A percentile compares a stretch with the other conserved stretches of the same genome.
phyloP scores from a whole-genome alignment of 768 basidiomycete genomes.

The Tricholoma sp. region DNA sequence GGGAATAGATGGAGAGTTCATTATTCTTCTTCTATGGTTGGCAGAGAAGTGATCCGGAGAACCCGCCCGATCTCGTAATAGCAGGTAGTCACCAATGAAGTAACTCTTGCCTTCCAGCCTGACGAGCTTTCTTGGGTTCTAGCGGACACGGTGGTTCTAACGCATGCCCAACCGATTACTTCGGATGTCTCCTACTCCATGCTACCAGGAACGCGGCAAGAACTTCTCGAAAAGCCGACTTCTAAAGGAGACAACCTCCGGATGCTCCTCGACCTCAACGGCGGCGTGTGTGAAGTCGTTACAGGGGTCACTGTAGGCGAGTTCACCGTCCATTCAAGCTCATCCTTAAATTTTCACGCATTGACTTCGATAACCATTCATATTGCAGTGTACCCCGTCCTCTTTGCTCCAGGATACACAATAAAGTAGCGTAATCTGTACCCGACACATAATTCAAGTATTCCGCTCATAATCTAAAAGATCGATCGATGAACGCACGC shows the following conservation, averaged over 20 bases:
- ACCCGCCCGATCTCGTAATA: constrained; percentile 77
- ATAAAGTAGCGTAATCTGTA: constrained; percentile 43
- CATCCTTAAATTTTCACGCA: neutral
- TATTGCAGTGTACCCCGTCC: constrained; percentile 60
- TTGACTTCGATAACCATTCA: neutral
- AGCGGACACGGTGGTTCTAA: constrained; percentile 97
- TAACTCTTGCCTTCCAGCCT: neutral
- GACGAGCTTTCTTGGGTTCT: neutral
- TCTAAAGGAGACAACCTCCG: constrained; percentile 77
- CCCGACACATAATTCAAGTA: constrained; percentile 1
- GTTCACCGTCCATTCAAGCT: constrained; percentile 13
- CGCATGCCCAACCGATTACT: constrained; percentile 59
- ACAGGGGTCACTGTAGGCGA: constrained; percentile 83
- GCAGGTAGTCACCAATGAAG: constrained; percentile 40
- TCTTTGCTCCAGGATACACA: constrained; percentile 71
- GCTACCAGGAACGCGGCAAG: constrained; percentile 49
- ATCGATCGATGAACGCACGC: constrained; percentile 75
- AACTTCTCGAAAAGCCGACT: constrained; percentile 84
- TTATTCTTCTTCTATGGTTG: constrained; percentile 3
- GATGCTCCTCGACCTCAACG: constrained; percentile 86
- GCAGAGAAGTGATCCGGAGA: constrained; percentile 51
- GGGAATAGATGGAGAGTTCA: neutral
- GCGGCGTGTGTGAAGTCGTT: constrained; percentile 83
- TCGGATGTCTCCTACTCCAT: constrained; percentile 52
- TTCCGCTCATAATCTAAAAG: constrained; percentile 30